phyloP scores from a whole-genome alignment of 1,139 yeast genomes.

The Zygosaccharomyces sapae region DNA sequence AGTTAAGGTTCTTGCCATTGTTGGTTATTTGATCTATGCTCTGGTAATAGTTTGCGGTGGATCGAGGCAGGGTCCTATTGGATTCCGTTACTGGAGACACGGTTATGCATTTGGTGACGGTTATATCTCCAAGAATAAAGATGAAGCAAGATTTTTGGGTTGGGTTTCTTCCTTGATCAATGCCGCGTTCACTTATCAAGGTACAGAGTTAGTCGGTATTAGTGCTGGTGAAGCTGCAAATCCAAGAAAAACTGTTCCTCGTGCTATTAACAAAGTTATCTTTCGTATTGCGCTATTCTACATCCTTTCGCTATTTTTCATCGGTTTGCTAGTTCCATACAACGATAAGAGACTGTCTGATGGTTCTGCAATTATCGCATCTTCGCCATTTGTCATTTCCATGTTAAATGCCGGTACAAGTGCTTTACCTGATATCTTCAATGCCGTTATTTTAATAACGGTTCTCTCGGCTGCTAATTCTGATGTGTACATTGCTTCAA shows the following conservation, averaged over 20 bases:
- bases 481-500: conserved; percentile 72
- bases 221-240: conserved; percentile 77
- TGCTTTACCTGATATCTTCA: conserved; percentile 65
- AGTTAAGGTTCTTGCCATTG: conserved; percentile 63
- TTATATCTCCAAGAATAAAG: conserved; percentile 40
- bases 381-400: conserved; percentile 74
- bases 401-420: conserved; percentile 66
- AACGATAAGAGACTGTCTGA: conserved; percentile 46
- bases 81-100: conserved; percentile 68
- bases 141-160: conserved; percentile 54
- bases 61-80: conserved; percentile 62
- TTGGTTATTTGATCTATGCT: conserved; percentile 67
- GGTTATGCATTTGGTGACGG: conserved; percentile 61
- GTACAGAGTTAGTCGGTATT: conserved; percentile 70
- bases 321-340: conserved; percentile 71
- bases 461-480: conserved; percentile 78
- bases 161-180: conserved; percentile 60
- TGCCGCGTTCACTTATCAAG: conserved; percentile 75
- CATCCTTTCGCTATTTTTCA: conserved; percentile 60
- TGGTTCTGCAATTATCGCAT: conserved; percentile 46
- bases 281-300: conserved; percentile 73
- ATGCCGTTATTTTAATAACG: conserved; percentile 67
- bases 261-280: conserved; percentile 72
- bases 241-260: conserved; percentile 74
- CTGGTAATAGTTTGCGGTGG: conserved; percentile 72